Percentiles rank a stretch among this genome's conserved stretches.
Conservation (phyloP, 805 yeast species). For the Hanseniaspora nectarophila region DNA sequence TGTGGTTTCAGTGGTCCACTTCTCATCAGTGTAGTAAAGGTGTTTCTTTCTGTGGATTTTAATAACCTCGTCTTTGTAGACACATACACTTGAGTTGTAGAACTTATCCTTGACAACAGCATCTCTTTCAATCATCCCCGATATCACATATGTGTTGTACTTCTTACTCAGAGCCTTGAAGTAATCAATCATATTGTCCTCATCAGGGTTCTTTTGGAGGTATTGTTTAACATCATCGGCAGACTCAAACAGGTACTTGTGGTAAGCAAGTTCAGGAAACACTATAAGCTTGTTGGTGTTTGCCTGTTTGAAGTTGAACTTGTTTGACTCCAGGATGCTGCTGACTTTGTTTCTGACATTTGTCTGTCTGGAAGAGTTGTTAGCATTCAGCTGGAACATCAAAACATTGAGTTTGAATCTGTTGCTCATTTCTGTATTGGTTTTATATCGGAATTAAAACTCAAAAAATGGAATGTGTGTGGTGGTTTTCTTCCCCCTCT, state of each 20-base stretch:
- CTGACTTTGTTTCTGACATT: constrained; percentile 4
- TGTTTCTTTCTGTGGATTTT: constrained; percentile 9
- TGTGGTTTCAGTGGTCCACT: constrained; percentile 3
- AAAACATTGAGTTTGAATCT: neutral
- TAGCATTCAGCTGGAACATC: constrained; percentile 4
- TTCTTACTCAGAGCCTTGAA: constrained; percentile 1
- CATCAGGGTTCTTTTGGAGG: neutral
- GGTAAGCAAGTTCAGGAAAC: constrained; percentile 6
- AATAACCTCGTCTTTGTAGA: constrained; percentile 1
- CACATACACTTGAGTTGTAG: constrained; percentile 9
- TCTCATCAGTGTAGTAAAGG: constrained; percentile 5
- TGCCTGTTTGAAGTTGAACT: neutral
- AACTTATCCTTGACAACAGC: neutral
- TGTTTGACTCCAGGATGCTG: neutral
- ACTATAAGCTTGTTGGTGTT: neutral
- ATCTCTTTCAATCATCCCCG: constrained; percentile 3
- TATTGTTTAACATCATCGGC: neutral
- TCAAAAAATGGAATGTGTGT: no score
- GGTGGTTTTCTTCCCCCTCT: neutral
- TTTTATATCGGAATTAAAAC: no score
- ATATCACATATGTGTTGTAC: constrained; percentile 9
- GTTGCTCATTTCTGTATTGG: neutral
- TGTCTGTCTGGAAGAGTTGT: neutral
- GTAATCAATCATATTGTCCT: neutral
- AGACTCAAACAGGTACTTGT: constrained; percentile 1